These are phyloP conservation scores for Pleurotus djamor DNA, from an alignment of 768 basidiomycete genomes.

Conservation along the genomic window DNA sequence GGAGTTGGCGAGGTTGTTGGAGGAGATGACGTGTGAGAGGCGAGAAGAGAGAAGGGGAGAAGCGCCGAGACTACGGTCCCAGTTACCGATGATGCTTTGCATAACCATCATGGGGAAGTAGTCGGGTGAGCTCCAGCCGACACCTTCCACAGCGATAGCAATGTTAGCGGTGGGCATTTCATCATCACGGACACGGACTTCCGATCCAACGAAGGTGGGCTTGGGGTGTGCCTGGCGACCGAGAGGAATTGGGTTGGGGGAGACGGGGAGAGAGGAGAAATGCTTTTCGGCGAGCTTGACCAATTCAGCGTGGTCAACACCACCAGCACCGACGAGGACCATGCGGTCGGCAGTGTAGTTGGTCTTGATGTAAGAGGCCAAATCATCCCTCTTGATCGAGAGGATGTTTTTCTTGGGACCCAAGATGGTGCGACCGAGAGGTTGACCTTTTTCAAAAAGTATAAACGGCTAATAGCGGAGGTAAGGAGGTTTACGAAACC, in stretches of 20 bases:
- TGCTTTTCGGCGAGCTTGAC: conserved; percentile 95
- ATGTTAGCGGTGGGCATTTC: conserved; percentile 86
- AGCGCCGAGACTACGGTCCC: conserved; percentile 95
- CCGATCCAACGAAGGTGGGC: conserved; percentile 87
- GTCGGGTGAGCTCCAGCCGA: conserved; percentile 96
- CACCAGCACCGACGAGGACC: conserved; percentile 97
- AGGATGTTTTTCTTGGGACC: conserved; percentile 96
- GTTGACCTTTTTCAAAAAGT: conserved; percentile 60
- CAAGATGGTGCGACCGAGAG: conserved; percentile 95
- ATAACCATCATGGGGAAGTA: conserved; percentile 99
- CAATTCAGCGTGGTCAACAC: conserved; percentile 88
- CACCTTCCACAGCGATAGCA: conserved; percentile 97
- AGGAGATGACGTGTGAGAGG: conserved; percentile 87
- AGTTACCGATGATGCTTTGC: conserved; percentile 98
- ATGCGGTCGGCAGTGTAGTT: conserved; percentile 99
- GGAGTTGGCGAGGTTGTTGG: conserved; percentile 96
- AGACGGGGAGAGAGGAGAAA: conserved; percentile 87
- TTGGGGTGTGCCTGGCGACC: conserved; percentile 76
- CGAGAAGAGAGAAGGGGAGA: conserved; percentile 87
- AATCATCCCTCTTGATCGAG: conserved; percentile 90
- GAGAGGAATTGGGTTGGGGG: conserved; percentile 84
- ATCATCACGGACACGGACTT: conserved; percentile 95
- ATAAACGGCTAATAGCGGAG: conserved; percentile 9
- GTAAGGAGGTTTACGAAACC: conserved; percentile 21
- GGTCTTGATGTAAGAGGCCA: conserved; percentile 88